Conservation (phyloP, 768 basidiomycete species). For the Sporobolomyces pararoseus region DNA sequence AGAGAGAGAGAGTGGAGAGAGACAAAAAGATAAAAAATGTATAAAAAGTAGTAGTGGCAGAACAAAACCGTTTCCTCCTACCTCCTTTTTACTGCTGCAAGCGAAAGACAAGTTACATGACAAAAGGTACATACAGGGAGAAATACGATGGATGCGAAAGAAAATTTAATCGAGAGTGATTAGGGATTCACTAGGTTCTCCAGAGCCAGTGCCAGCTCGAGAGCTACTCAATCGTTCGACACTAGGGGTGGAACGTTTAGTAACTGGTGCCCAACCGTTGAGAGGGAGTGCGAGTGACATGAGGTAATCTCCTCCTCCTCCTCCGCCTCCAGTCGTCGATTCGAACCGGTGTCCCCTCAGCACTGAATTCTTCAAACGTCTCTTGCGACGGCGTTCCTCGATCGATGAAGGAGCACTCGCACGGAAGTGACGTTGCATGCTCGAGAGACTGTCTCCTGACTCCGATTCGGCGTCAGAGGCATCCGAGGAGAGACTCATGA, state of each 20-base stretch:
- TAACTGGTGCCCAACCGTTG: constrained; percentile 26
- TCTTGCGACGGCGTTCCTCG: neutral
- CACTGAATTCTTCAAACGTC: constrained; percentile 4
- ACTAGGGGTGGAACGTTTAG: neutral
- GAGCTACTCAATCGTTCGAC: constrained; percentile 18
- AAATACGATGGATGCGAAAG: neutral
- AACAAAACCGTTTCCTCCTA: no score
- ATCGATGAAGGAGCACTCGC: constrained; percentile 4
- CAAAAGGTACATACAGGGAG: no score
- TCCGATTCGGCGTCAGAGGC: constrained; percentile 16
- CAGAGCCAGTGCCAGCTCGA: neutral
- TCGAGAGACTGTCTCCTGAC: neutral
- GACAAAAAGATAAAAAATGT: no score
- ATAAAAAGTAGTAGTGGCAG: no score
- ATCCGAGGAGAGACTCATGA: constrained; percentile 23
- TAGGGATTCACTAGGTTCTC: constrained; percentile 16
- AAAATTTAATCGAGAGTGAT: constrained; percentile 13
- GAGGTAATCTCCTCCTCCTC: constrained; percentile 26
- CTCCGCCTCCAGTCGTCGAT: no score
- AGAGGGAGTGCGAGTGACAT: constrained; percentile 32
- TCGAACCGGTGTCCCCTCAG: neutral
- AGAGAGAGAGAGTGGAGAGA: no score
- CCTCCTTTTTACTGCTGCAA: no score
- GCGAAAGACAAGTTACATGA: no score
- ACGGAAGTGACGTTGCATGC: neutral